phyloP scores from a whole-genome alignment of 257 asterid genomes.

The Misopates orontium region DNA sequence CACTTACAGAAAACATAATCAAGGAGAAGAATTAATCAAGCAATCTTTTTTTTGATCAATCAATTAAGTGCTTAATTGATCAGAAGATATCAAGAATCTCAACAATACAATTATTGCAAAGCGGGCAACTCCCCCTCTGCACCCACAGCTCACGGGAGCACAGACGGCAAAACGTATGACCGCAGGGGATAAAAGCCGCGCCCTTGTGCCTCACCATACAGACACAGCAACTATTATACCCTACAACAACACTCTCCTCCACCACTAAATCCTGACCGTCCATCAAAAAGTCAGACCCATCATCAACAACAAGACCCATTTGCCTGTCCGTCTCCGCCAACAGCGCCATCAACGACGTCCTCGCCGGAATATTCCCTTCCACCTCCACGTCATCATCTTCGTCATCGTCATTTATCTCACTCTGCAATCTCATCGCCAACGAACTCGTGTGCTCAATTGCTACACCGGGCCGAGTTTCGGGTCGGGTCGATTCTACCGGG shows the following conservation, averaged over 20 bases:
- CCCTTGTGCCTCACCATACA: constrained; percentile 89
- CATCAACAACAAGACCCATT: constrained; percentile 45
- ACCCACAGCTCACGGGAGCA: constrained; percentile 85
- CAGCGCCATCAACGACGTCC: constrained; percentile 77
- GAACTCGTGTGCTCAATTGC: constrained; percentile 31
- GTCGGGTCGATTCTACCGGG: constrained; percentile 36
- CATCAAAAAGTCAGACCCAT: constrained; percentile 1
- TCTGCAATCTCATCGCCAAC: constrained; percentile 27
- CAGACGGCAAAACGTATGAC: constrained; percentile 85
- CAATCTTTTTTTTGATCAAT: no score
- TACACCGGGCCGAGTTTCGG: constrained; percentile 34
- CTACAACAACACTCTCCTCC: constrained; percentile 36
- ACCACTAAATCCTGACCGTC: constrained; percentile 63
- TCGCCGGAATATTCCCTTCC: constrained; percentile 34
- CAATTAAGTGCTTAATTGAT: no score
- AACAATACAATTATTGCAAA: constrained; percentile 77
- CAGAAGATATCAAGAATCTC: constrained; percentile 89
- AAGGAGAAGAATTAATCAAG: no score
- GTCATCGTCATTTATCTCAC: constrained; percentile 19
- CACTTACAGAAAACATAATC: no score
- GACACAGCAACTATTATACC: constrained; percentile 57
- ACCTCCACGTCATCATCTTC: constrained; percentile 28
- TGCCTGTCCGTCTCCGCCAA: constrained; percentile 67
- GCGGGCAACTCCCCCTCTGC: constrained; percentile 84
- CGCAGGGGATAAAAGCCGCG: constrained; percentile 70